These are phyloP conservation scores for Candida stauntonica DNA, from an alignment of 805 yeast species.

Conservation along the genomic window DNA sequence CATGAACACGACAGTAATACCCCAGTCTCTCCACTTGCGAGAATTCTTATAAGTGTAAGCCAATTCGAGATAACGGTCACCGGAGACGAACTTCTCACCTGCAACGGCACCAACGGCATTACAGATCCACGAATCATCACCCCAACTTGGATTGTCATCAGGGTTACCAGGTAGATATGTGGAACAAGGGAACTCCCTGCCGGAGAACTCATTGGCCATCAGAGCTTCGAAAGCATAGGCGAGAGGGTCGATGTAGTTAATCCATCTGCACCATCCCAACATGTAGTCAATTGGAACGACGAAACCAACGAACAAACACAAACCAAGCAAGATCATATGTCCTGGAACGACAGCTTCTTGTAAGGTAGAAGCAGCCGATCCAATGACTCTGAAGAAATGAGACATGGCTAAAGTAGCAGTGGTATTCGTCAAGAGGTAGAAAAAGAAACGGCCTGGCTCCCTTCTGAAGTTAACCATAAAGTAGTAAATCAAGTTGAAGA, in stretches of 20 bases:
- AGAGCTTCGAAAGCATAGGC: conserved; percentile 55
- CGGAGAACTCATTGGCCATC: conserved; percentile 54
- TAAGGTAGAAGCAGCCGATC: conserved; percentile 43
- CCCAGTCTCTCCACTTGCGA: conserved; percentile 62
- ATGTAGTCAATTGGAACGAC: conserved; percentile 51
- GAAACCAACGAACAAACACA: conserved; percentile 53
- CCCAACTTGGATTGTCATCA: conserved; percentile 22
- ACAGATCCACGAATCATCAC: conserved; percentile 41
- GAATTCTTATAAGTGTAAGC: conserved; percentile 40
- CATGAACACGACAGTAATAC: conserved; percentile 54
- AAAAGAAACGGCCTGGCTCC: conserved; percentile 51
- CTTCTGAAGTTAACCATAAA: conserved; percentile 52
- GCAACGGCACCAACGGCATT: conserved; percentile 50
- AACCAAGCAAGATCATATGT: conserved; percentile 42
- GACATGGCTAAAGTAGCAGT: conserved; percentile 51
- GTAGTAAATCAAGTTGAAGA: conserved; percentile 47
- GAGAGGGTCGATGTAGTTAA: conserved; percentile 54
- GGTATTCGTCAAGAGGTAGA: conserved; percentile 41
- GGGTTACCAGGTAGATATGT: conserved; percentile 42
- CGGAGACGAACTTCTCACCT: conserved; percentile 47
- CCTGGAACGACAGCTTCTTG: conserved; percentile 59
- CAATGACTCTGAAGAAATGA: conserved; percentile 50
- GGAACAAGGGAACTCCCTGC: conserved; percentile 42
- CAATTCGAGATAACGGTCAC: conserved; percentile 42
- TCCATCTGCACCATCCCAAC: conserved; percentile 66